Evolutionary conservation across 1,284 basidiomycete species (phyloP), one percentile per base, ranked within the genome.

Genomic region (Leccinum laetum): DNA sequence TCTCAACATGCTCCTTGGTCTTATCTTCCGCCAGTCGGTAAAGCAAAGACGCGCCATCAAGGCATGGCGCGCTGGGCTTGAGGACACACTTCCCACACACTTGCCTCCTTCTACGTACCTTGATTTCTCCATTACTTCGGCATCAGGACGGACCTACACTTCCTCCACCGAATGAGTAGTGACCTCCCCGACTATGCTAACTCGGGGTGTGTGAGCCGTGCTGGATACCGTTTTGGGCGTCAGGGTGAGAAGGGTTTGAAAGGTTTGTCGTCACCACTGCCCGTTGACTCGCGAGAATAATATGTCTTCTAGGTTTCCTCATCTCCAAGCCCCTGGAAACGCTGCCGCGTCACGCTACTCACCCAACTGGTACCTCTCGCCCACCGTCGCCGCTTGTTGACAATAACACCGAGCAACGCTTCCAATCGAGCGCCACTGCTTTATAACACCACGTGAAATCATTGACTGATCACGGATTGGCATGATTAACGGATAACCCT

Each of bases 1-100:
- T 76, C 76, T 95, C 63, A 94, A 96, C 83, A 88, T 94, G 69
- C 77, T 94, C 65, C 83, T 91, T 64, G 90, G 91, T 39, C 84
- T 92, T 72, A 82, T 90, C 79, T 91, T 88, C 84, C 87, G 90
- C 67, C 82, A 84, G 71, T 80, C 78, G 21, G 87, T 83, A 69
- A 90, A 90, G 75, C 41, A 41, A 59, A 86, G 84, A 66, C 88
- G 91, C 58, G 86, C 86, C 58, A 75, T 91, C 70, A 83, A 80
- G 46, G 80, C 83, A 44, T 91, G 89, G 88, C 84, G 84, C 62
- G 83, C 83, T 41, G 80, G 83, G 14, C 78, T 81, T 35, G 83
- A 84, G 73, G 82, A 81, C 64, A 80, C 83, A 24, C 82, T 92
- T 39, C 89, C 90, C n/a, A 75, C 76, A 44, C 74, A 77, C 61